Evolutionary conservation across 208 protist genomes (phyloP).

Genomic region (Leishmania braziliensis): DNA sequence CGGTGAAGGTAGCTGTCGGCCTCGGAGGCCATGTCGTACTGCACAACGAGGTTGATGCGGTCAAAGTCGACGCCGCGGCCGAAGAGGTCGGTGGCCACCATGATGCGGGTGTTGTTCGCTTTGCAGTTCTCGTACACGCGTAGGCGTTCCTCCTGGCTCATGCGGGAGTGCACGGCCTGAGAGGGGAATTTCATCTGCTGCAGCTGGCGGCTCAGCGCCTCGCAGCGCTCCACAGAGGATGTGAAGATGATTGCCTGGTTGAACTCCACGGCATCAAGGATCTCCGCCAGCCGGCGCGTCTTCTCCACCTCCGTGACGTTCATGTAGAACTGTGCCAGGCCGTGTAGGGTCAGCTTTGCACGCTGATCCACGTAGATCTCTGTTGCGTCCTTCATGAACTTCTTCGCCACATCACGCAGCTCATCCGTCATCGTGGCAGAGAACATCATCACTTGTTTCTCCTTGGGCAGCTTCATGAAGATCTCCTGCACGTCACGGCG

Average conservation of each 20-base stretch:
- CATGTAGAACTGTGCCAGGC: slow-evolving; percentile 99
- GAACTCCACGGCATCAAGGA: slow-evolving; percentile 99
- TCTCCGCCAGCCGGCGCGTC: slow-evolving; percentile 96
- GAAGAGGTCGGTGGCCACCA: slow-evolving; percentile 99
- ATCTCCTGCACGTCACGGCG: slow-evolving; percentile 98
- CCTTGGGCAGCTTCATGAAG: slow-evolving; percentile 96
- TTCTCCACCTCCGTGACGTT: slow-evolving; percentile 98
- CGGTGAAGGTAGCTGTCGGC: slow-evolving; percentile 99
- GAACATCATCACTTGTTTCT: slow-evolving; percentile 99
- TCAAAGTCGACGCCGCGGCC: slow-evolving; percentile 99
- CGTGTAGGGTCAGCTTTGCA: slow-evolving; percentile 98
- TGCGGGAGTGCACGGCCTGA: slow-evolving; percentile 95
- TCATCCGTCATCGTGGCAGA: slow-evolving; percentile 98
- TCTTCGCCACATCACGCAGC: slow-evolving; percentile 95
- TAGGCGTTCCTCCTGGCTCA: slow-evolving; percentile 94
- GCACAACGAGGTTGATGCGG: slow-evolving; percentile 99
- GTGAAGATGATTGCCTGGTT: slow-evolving; percentile 99
- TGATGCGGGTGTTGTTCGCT: slow-evolving; percentile 97
- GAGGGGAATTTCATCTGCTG: slow-evolving; percentile 96
- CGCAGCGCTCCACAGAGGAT: slow-evolving; percentile 91
- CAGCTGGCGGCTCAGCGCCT: slow-evolving; percentile 96
- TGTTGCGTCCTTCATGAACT: slow-evolving; percentile 97
- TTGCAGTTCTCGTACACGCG: slow-evolving; percentile 97
- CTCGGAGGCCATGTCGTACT: slow-evolving; percentile 99
- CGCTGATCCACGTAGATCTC: slow-evolving; percentile 99